These are phyloP conservation scores for Trametes meyenii DNA, from an alignment of 768 basidiomycete species.

Conservation along the genomic window DNA sequence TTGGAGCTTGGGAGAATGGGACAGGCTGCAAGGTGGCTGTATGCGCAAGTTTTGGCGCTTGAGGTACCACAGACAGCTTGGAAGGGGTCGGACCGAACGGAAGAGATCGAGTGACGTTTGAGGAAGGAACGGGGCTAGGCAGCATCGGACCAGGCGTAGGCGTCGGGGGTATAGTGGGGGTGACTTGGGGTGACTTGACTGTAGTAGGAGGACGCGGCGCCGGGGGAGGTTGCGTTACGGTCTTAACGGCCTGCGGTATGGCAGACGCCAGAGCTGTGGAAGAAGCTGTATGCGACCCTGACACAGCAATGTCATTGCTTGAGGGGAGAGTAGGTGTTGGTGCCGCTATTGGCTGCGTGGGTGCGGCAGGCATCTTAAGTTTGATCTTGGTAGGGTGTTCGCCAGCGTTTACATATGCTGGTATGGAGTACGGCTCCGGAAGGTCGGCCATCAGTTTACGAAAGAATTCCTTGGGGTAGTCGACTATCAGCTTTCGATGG, in stretches of 20 bases:
- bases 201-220: constrained; percentile 1
- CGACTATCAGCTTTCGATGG: neutral
- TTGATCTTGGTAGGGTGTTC: constrained; percentile 68
- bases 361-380: constrained; percentile 61
- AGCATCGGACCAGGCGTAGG: constrained; percentile 30
- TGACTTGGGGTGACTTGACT: constrained; percentile 14
- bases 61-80: constrained; percentile 23
- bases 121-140: constrained; percentile 26
- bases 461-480: constrained; percentile 61
- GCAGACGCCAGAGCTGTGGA: neutral
- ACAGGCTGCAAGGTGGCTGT: constrained; percentile 27
- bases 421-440: constrained; percentile 64
- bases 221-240: neutral
- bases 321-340: constrained; percentile 17
- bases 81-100: constrained; percentile 28
- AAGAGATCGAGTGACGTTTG: constrained; percentile 2
- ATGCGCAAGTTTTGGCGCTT: constrained; percentile 19
- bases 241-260: neutral
- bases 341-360: constrained; percentile 31
- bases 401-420: constrained; percentile 48
- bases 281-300: constrained; percentile 1
- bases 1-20: constrained; percentile 25
- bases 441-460: constrained; percentile 77
- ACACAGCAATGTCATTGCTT: constrained; percentile 12
- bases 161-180: constrained; percentile 23